Evolutionary conservation across 768 basidiomycete genomes (phyloP).

Genomic region (Symmetrospora coprosmae): DNA sequence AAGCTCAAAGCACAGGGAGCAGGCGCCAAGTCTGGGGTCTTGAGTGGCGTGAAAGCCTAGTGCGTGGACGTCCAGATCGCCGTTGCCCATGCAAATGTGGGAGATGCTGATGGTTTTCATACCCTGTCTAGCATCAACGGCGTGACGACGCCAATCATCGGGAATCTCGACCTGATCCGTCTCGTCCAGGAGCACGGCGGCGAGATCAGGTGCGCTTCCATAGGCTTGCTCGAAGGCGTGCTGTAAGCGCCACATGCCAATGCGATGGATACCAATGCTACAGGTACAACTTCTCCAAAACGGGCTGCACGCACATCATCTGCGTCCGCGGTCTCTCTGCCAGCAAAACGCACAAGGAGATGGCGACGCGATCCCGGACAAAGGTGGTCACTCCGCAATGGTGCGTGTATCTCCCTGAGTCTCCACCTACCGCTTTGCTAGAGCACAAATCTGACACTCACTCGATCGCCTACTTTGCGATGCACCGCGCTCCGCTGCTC

Average conservation of each 20-base stretch:
- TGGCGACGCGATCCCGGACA: background rate
- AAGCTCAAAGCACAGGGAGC: slow-evolving; percentile 13
- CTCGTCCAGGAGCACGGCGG: slow-evolving; percentile 19
- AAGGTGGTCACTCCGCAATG: slow-evolving; percentile 17
- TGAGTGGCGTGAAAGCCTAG: slow-evolving; percentile 15
- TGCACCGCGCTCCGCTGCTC: no score
- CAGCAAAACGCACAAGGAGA: slow-evolving; percentile 12
- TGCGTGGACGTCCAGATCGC: background rate
- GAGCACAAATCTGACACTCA: no score
- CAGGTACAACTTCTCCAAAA: slow-evolving; percentile 1
- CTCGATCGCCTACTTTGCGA: no score
- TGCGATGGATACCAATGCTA: background rate
- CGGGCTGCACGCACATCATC: slow-evolving; percentile 10
- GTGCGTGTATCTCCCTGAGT: background rate
- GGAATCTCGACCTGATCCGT: slow-evolving; percentile 12
- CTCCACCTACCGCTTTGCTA: no score
- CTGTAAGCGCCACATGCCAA: background rate
- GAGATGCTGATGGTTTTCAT: no score
- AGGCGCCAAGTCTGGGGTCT: background rate
- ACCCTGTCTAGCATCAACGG: slow-evolving; percentile 17
- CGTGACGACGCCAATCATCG: slow-evolving; percentile 6
- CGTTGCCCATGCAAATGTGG: no score
- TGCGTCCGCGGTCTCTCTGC: slow-evolving; percentile 3
- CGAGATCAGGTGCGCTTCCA: slow-evolving; percentile 3
- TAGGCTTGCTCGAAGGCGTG: no score